A percentile compares a stretch with the other conserved stretches of the same genome.
These are phyloP conservation scores for Paulownia fortunei DNA, from an alignment of 257 asterid species.

Conservation along the genomic window DNA sequence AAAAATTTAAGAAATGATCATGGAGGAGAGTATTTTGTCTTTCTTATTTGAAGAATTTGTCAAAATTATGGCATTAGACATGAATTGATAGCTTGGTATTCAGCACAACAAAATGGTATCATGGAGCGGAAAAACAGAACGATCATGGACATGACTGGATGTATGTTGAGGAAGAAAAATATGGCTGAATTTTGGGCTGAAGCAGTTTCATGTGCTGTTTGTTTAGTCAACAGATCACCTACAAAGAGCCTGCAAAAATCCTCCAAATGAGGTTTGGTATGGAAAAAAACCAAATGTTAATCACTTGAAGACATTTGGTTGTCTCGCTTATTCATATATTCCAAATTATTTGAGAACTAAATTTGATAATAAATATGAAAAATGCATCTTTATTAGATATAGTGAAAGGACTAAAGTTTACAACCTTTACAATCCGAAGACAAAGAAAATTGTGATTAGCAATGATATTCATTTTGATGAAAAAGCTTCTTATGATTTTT, in stretches of 20 bases:
- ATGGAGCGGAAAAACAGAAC: background rate
- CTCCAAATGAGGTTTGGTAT: slow-evolving; percentile 21
- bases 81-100: background rate
- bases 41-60: too few species aligned
- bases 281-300: background rate
- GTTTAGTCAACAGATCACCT: slow-evolving; percentile 16
- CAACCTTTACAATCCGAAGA: too few species aligned
- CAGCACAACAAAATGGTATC: background rate
- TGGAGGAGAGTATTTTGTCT: too few species aligned
- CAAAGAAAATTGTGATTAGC: too few species aligned
- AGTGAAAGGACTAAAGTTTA: background rate
- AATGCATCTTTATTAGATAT: slow-evolving; percentile 2
- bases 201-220: slow-evolving; percentile 9
- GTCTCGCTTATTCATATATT: background rate
- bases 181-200: slow-evolving; percentile 1
- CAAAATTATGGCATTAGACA: too few species aligned
- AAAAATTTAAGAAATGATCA: slow-evolving; percentile 10
- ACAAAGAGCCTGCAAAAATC: slow-evolving; percentile 1
- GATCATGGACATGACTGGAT: background rate
- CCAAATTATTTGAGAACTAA: background rate
- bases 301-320: background rate
- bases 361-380: slow-evolving; percentile 10
- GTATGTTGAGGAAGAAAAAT: background rate
- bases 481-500: too few species aligned
- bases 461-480: too few species aligned